A percentile compares a stretch with the other conserved stretches of the same genome.
These are phyloP conservation scores for Fusarium sp. DNA, from an alignment of 2,329 filamentous ascomycete genomes.

Conservation along the genomic window DNA sequence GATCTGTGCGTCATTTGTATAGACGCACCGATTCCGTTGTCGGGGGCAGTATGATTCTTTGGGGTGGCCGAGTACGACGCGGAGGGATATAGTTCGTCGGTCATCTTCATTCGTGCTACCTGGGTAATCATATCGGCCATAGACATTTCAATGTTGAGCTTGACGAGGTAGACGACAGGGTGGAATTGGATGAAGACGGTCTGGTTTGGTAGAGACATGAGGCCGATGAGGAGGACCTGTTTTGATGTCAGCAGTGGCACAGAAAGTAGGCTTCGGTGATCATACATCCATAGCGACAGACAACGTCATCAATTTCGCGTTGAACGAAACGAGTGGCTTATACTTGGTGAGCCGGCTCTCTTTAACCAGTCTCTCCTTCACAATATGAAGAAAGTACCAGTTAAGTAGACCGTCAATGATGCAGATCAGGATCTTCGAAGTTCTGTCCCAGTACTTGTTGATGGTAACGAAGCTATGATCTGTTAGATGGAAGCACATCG, in stretches of 20 bases:
- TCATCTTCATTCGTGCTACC: conserved; percentile 40
- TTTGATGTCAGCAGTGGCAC: not conserved
- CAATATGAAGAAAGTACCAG: conserved; percentile 62
- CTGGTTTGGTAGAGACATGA: conserved; percentile 52
- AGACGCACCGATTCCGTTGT: not conserved
- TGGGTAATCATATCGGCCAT: conserved; percentile 65
- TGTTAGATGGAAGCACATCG: not conserved
- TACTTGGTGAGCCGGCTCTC: conserved; percentile 64
- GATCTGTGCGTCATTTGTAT: conserved; percentile 34
- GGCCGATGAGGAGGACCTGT: conserved; percentile 48
- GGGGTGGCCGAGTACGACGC: conserved; percentile 23
- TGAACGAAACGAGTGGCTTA: conserved; percentile 61
- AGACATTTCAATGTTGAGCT: conserved; percentile 66
- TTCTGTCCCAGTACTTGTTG: conserved; percentile 65
- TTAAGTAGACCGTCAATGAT: conserved; percentile 64
- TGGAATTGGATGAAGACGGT: conserved; percentile 63
- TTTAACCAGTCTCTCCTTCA: conserved; percentile 60
- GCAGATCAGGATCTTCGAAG: conserved; percentile 64
- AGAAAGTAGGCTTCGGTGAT: not conserved
- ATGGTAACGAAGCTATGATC: conserved; percentile 52
- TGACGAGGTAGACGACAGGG: conserved; percentile 64
- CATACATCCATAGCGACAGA: conserved; percentile 63
- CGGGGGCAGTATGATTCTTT: not conserved
- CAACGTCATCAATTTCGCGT: conserved; percentile 61
- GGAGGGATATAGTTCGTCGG: conserved; percentile 37